A percentile compares a stretch with the other conserved stretches of the same genome.
These are phyloP conservation scores for Plectosphaerella cucumerina DNA, from an alignment of 2,329 filamentous ascomycete species.

Conservation along the genomic window DNA sequence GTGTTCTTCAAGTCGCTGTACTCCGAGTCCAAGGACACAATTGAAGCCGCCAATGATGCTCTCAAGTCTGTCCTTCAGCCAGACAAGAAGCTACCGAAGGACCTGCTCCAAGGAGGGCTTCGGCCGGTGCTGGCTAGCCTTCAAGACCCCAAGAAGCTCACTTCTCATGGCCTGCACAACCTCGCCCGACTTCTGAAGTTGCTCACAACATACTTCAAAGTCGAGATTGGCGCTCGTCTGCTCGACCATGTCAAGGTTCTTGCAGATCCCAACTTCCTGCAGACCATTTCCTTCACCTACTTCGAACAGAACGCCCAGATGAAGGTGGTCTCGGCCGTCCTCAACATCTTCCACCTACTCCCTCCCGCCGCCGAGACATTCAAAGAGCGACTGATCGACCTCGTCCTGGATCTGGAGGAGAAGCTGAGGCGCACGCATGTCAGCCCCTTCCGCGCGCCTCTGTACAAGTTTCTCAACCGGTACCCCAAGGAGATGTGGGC, in stretches of 20 bases:
- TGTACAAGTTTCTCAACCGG: slow-evolving; percentile 90
- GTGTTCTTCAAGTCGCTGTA: slow-evolving; percentile 99
- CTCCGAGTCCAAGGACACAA: slow-evolving; percentile 85
- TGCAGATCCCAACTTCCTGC: slow-evolving; percentile 72
- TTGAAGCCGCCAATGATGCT: slow-evolving; percentile 88
- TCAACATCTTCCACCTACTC: slow-evolving; percentile 96
- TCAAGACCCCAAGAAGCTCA: slow-evolving; percentile 87
- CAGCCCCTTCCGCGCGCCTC: slow-evolving; percentile 84
- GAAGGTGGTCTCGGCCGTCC: slow-evolving; percentile 90
- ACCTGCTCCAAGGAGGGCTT: slow-evolving; percentile 88
- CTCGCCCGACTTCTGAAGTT: slow-evolving; percentile 84
- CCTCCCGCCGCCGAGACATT: slow-evolving; percentile 87
- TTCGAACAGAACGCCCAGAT: slow-evolving; percentile 91
- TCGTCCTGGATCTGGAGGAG: slow-evolving; percentile 83
- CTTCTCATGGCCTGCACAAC: slow-evolving; percentile 84
- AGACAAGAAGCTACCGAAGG: slow-evolving; percentile 89
- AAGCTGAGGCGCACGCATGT: slow-evolving; percentile 81
- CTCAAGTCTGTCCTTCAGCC: slow-evolving; percentile 83
- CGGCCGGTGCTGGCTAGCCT: slow-evolving; percentile 95
- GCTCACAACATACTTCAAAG: slow-evolving; percentile 97
- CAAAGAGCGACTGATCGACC: slow-evolving; percentile 84
- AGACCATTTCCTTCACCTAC: slow-evolving; percentile 90
- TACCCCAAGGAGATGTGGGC: slow-evolving; percentile 86
- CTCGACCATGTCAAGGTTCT: slow-evolving; percentile 91
- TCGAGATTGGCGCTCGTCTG: slow-evolving; percentile 91